Percentiles rank a stretch among this genome's conserved stretches.
These are phyloP conservation scores for Mytilinidion resinicola DNA, from an alignment of 495 filamentous ascomycete species.

Conservation along the genomic window DNA sequence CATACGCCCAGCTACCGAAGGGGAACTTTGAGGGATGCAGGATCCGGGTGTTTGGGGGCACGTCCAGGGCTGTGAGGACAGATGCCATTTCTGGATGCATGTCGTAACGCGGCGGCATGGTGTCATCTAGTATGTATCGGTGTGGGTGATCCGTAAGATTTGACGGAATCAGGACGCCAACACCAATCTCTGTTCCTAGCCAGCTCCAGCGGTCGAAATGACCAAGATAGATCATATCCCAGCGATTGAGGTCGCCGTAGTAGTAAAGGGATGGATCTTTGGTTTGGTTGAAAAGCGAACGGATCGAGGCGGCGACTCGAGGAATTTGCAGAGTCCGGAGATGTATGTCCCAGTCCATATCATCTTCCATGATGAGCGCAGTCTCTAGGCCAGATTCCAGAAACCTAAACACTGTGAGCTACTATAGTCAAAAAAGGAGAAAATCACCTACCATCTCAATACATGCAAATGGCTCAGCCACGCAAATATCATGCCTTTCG, in stretches of 20 bases:
- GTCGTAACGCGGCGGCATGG: slow-evolving; percentile 16
- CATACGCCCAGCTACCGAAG: slow-evolving; percentile 44
- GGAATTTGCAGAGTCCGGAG: slow-evolving; percentile 29
- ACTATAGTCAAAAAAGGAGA: too few relatives aligned
- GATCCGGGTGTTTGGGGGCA: slow-evolving; percentile 31
- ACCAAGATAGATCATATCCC: slow-evolving; percentile 42
- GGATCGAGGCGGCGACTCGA: slow-evolving; percentile 21
- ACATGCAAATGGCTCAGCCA: slow-evolving; percentile 33
- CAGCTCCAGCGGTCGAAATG: slow-evolving; percentile 38
- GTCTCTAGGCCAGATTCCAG: slow-evolving; percentile 35
- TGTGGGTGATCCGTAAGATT: slow-evolving; percentile 1
- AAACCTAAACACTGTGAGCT: slow-evolving; percentile 18
- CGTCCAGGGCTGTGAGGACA: slow-evolving; percentile 19
- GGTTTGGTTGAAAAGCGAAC: slow-evolving; percentile 16
- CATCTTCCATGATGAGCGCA: slow-evolving; percentile 42
- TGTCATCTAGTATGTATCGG: slow-evolving; percentile 17
- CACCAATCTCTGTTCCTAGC: slow-evolving; percentile 15
- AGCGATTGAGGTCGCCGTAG: slow-evolving; percentile 31
- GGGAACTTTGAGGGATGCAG: slow-evolving; percentile 36
- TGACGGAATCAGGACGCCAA: slow-evolving; percentile 6
- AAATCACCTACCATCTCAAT: slow-evolving; percentile 21
- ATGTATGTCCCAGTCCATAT: slow-evolving; percentile 40
- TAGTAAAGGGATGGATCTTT: neutral
- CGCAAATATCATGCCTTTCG: slow-evolving; percentile 19
- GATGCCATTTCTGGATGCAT: slow-evolving; percentile 21